Evolutionary conservation across 306 rosid genomes (phyloP), one percentile per base, ranked within the genome.

Genomic region (Elaeagnus macrophylla): DNA sequence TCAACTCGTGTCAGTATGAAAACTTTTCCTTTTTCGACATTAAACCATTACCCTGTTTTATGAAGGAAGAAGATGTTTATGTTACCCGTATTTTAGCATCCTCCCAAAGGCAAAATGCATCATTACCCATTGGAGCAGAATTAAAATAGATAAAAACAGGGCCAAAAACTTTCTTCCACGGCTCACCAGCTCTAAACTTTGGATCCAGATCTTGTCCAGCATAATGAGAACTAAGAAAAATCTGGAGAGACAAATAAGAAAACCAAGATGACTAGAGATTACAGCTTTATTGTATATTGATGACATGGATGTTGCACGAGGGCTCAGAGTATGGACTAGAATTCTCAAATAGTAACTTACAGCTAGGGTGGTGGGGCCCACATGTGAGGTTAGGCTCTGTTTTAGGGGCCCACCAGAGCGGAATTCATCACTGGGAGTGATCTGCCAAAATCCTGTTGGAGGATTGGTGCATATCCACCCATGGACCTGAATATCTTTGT

Each of bases 371-470:
- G 93, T 84, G 6, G 99, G 99, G 25, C 96, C 96, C 0, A 84
- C 99, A 19, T 91, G 99, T n/a, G 99, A 91, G 14, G 95, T 87
- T 47, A 91, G 69, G 73, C 75, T 84, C 75, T 91, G 99, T 71
- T 91, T 91, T 51, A 75, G 35, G 36, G 95, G 96, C 48, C 99
- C 99, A 65, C 93, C 99, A 4, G 97, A 91, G 39, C 95, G 89
- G 60, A 91, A 91, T 48, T 91, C 97, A 57, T 82, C 81, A 62
- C 78, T 86, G 8, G 97, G 93, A 0, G 93, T 84, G 62, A 91
- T 91, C 47, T 72, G 67, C 97, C 97, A 87, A 66, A 91, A 91
- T 52, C 96, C 97, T 0, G 67, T 64, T 1, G 75, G 71, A 0
- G 93, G 95, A 14, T 91, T 46, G 36, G 72, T 53, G 74, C 71